A percentile compares a stretch with the other conserved stretches of the same genome.
Evolutionary conservation across 345 rosid species (phyloP).

Genomic region (Syzygium grande): DNA sequence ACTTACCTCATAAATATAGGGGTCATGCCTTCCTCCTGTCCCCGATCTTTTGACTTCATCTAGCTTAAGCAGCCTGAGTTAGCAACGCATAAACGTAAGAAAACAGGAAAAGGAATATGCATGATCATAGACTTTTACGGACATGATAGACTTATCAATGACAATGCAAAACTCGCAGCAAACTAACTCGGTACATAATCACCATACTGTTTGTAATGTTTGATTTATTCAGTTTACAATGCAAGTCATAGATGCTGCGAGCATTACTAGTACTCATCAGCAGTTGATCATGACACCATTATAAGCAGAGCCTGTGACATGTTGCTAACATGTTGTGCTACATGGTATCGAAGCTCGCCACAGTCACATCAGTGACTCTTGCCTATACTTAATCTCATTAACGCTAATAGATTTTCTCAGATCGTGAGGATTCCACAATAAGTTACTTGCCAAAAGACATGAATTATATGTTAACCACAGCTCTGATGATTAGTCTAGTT

Average conservation of each 20-base stretch:
- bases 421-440: not conserved
- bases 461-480: not conserved
- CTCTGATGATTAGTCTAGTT: not conserved
- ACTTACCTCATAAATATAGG: constrained; percentile 67
- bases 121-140: not conserved
- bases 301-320: not conserved
- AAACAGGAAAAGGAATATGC: not conserved
- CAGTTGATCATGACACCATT: not conserved
- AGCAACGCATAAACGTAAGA: not conserved
- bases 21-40: constrained; percentile 70
- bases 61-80: constrained; percentile 48
- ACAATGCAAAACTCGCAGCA: not conserved
- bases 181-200: not conserved
- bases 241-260: not conserved
- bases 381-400: not conserved
- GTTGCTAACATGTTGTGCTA: not conserved
- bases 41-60: constrained; percentile 72
- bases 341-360: not conserved
- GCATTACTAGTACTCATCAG: not conserved
- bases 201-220: not conserved
- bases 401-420: not conserved
- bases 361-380: not conserved
- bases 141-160: not conserved
- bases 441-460: not conserved
- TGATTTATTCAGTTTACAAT: not conserved